Percentiles rank a stretch among this genome's conserved stretches.
These are phyloP conservation scores for Neostapfia colusana DNA, from an alignment of 176 grass and related monocot genomes.

Conservation along the genomic window DNA sequence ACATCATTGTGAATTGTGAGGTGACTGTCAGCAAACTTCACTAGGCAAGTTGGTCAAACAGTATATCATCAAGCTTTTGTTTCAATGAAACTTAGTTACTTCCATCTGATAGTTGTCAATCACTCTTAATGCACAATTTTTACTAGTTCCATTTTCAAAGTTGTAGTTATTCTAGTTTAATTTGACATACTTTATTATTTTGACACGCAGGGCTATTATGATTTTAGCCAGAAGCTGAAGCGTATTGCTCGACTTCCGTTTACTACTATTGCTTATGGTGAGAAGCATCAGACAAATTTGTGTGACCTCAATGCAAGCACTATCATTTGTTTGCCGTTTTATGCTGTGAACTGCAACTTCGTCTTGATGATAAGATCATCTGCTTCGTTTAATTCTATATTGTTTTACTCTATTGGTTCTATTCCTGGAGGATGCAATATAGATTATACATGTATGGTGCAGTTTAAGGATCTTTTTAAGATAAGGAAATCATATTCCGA, in stretches of 20 bases:
- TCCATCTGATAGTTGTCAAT: background rate
- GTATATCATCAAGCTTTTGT: background rate
- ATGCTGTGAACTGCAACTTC: slow-evolving; percentile 5
- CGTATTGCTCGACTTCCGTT: slow-evolving; percentile 79
- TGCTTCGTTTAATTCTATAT: background rate
- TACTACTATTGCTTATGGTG: slow-evolving; percentile 75
- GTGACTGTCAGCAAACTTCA: background rate
- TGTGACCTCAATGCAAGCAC: slow-evolving; percentile 16
- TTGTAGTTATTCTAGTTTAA: background rate
- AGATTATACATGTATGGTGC: background rate
- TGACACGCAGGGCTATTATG: slow-evolving; percentile 79
- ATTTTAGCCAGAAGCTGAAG: slow-evolving; percentile 95
- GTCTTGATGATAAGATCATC: background rate
- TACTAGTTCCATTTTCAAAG: background rate
- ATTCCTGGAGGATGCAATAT: slow-evolving; percentile 24
- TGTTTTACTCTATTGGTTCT: slow-evolving; percentile 4
- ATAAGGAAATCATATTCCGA: background rate
- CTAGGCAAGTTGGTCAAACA: background rate
- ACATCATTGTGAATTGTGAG: background rate
- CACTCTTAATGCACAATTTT: background rate
- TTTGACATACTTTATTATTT: slow-evolving; percentile 29
- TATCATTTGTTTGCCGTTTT: slow-evolving; percentile 13
- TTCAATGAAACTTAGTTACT: background rate
- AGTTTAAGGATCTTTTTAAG: slow-evolving; percentile 8
- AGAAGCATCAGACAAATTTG: slow-evolving; percentile 32